Conservation (phyloP, 2,329 filamentous ascomycete species). For the Ceratocystis cubensis region DNA sequence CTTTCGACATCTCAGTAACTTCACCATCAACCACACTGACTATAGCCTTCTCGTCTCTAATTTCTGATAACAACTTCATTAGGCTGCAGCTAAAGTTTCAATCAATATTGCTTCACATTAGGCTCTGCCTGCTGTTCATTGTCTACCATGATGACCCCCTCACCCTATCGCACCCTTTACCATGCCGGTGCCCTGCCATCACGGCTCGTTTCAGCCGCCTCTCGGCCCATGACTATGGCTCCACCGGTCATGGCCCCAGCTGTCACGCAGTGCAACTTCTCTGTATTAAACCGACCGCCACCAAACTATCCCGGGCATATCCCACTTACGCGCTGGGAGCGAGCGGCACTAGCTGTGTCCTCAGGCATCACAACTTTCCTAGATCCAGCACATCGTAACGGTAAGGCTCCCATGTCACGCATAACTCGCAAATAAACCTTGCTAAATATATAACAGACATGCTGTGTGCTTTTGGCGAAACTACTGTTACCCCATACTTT, state of each 20-base stretch:
- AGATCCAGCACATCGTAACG: slow-evolving; percentile 62
- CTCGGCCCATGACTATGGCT: neutral
- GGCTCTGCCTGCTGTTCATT: neutral
- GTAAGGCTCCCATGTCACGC: slow-evolving; percentile 32
- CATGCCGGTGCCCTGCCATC: neutral
- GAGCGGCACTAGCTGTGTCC: slow-evolving; percentile 54
- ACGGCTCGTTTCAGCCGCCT: neutral
- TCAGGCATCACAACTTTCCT: slow-evolving; percentile 51
- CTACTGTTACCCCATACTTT: slow-evolving; percentile 89
- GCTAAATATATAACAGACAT: slow-evolving; percentile 48
- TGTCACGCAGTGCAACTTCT: slow-evolving; percentile 42
- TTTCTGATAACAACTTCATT: too few relatives aligned
- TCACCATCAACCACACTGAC: too few relatives aligned
- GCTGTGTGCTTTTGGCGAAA: slow-evolving; percentile 86
- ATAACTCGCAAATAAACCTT: too few relatives aligned
- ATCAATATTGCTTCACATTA: too few relatives aligned
- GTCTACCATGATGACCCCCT: neutral
- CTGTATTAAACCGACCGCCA: slow-evolving; percentile 68
- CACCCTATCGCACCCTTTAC: neutral
- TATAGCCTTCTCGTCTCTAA: too few relatives aligned
- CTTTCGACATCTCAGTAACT: too few relatives aligned
- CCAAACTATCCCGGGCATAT: slow-evolving; percentile 90
- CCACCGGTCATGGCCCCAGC: neutral
- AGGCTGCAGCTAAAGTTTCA: too few relatives aligned
- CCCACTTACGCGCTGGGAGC: slow-evolving; percentile 68